phyloP scores from a whole-genome alignment of 495 filamentous ascomycete species.

The Copromyces sp. region DNA sequence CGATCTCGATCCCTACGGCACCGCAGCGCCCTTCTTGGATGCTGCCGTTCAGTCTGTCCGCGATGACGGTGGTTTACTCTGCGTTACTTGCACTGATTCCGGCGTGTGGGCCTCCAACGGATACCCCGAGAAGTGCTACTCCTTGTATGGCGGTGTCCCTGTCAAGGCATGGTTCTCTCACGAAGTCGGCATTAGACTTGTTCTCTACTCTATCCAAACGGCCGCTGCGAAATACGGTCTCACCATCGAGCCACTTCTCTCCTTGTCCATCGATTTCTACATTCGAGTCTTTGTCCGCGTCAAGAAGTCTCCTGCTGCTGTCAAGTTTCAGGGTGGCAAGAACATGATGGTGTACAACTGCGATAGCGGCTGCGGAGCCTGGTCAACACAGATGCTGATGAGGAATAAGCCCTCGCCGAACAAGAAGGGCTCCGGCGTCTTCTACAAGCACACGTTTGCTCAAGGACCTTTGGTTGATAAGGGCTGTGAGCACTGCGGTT shows the following conservation, averaged over 20 bases:
- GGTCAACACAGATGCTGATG: conserved; percentile 66
- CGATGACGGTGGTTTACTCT: conserved; percentile 78
- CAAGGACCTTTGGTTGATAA: conserved; percentile 52
- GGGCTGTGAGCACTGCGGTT: conserved; percentile 72
- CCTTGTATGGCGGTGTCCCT: conserved; percentile 82
- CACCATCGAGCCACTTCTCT: conserved; percentile 82
- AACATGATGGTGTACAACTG: conserved; percentile 92
- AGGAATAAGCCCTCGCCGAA: conserved; percentile 50
- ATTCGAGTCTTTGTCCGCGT: conserved; percentile 82
- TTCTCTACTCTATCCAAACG: conserved; percentile 68
- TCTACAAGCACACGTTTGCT: conserved; percentile 65
- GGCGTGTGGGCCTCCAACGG: conserved; percentile 87
- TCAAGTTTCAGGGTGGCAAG: conserved; percentile 81
- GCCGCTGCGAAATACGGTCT: conserved; percentile 79
- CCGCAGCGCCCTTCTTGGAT: conserved; percentile 83
- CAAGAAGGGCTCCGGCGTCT: conserved; percentile 55
- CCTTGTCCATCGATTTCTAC: conserved; percentile 93
- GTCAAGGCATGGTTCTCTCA: conserved; percentile 75
- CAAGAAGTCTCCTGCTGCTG: conserved; percentile 62
- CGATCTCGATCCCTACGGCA: conserved; percentile 93
- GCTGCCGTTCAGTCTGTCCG: conserved; percentile 73
- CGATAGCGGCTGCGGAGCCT: conserved; percentile 79
- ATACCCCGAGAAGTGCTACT: conserved; percentile 85
- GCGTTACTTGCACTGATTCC: conserved; percentile 93
- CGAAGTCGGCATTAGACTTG: conserved; percentile 79